These are phyloP conservation scores for Apiospora saccharicola DNA, from an alignment of 2,329 filamentous ascomycete species.

Conservation along the genomic window DNA sequence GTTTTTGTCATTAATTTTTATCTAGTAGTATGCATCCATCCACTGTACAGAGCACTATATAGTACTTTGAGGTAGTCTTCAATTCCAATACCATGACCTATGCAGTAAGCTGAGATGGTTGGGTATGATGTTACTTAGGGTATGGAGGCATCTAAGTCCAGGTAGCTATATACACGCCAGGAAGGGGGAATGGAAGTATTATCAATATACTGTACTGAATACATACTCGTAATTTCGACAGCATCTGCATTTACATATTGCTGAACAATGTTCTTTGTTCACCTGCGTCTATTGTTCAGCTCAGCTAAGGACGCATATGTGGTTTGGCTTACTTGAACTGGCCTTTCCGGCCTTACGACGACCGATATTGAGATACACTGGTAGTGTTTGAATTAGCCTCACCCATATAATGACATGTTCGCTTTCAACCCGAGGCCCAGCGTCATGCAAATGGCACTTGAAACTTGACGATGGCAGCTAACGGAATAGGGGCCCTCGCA, in stretches of 20 bases:
- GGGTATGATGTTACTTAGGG: no score
- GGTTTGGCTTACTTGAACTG: no score
- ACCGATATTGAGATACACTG: no score
- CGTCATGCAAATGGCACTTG: background rate
- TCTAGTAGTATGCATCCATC: background rate
- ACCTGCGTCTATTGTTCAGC: background rate
- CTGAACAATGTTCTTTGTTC: background rate
- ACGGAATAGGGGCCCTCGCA: conserved; percentile 14
- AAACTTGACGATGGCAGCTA: conserved; percentile 1
- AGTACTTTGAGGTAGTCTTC: background rate
- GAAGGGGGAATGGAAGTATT: background rate
- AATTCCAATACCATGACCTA: background rate
- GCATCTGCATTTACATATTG: background rate
- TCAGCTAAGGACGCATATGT: background rate
- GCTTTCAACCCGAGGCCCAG: background rate
- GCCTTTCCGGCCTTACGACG: no score
- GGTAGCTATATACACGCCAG: background rate
- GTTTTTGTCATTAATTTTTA: background rate
- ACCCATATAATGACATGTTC: background rate
- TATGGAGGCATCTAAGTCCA: background rate
- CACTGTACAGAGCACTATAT: background rate
- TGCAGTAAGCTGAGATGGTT: background rate
- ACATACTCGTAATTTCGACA: background rate
- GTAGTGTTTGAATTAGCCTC: background rate
- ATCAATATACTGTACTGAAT: background rate